Evolutionary conservation across 2,329 filamentous ascomycete species (phyloP).

Genomic region (Cladosporium sp.): DNA sequence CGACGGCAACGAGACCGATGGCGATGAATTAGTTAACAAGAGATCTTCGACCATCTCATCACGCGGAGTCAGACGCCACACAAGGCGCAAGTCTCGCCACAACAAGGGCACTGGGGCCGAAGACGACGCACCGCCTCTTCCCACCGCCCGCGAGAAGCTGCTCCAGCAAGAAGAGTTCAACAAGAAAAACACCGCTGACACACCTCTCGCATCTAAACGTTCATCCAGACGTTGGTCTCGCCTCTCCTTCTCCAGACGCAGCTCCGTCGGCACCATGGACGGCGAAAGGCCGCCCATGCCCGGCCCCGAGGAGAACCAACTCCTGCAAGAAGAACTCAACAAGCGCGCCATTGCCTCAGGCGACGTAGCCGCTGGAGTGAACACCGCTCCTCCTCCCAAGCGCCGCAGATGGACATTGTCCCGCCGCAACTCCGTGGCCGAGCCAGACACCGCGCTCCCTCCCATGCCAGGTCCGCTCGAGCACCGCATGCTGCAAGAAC

Average conservation of each 20-base stretch:
- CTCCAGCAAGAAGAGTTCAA: constrained; percentile 10
- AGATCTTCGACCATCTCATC: constrained; percentile 9
- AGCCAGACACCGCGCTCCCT: constrained; percentile 12
- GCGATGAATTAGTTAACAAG: not conserved
- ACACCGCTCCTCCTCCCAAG: not conserved
- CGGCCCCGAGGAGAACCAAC: constrained; percentile 12
- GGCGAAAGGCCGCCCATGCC: constrained; percentile 12
- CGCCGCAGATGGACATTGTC: constrained; percentile 7
- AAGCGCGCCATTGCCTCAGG: constrained; percentile 9
- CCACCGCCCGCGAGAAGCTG: not conserved
- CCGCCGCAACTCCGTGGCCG: constrained; percentile 7
- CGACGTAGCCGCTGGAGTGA: constrained; percentile 11
- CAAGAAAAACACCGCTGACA: not conserved
- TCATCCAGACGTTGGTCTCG: constrained; percentile 14
- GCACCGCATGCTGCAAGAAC: constrained; percentile 9
- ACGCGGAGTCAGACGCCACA: constrained; percentile 10
- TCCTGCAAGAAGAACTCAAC: constrained; percentile 18
- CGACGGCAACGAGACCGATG: constrained; percentile 7
- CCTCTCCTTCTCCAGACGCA: constrained; percentile 13
- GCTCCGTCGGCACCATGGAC: constrained; percentile 12
- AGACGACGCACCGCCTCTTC: constrained; percentile 3
- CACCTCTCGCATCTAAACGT: constrained; percentile 9
- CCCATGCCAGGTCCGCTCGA: constrained; percentile 13
- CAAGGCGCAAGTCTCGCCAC: constrained; percentile 15
- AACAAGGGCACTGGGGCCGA: constrained; percentile 12